Evolutionary conservation across 345 rosid genomes (phyloP), one percentile per base, ranked within the genome.

Genomic region (Boechera divaricarpa): DNA sequence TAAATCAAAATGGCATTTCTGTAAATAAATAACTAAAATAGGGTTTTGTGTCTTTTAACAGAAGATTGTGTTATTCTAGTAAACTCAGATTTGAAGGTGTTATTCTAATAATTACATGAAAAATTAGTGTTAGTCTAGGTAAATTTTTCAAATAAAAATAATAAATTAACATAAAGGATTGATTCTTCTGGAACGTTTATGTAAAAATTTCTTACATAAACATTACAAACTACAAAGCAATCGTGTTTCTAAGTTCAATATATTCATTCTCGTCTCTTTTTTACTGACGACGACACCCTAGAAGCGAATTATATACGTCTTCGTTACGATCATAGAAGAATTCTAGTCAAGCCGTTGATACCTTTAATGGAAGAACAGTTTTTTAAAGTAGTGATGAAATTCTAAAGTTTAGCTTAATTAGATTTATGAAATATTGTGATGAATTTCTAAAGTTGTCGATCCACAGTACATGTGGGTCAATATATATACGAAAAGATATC

Each of bases 361-460:
- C 42, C 3, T 12, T 32, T 1, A 9, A 90, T 93, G 99, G 99
- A 96, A 81, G 99, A 96, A 70, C 98, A 91, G 68, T 90, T 96
- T 21, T 21, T 21, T 21, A 21, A 21, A 21, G 21, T 21, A 1
- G 21, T 21, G 21, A 21, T 21, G 21, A 21, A 21, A 1, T 21
- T 21, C 21, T 21, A 21, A 21, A 21, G 21, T 21, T 21, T 54
- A 11, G 31, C 16, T 35, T 21, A 29, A 29, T 31, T 32, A 10
- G 49, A 61, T 29, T 28, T 39, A 39, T 18, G 35, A 53, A 73
- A 73, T 13, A 63, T 10, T 63, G 55, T 41, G 70, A 53, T 21
- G 21, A 21, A 10, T 16, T 7, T 63, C 24, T 52, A 52, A 29
- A 73, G 33, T 39, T 41, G 35, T 42, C 28, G 33, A 54, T 51